These are phyloP conservation scores for Tulasnella sp. DNA, from an alignment of 768 basidiomycete genomes.

Conservation along the genomic window DNA sequence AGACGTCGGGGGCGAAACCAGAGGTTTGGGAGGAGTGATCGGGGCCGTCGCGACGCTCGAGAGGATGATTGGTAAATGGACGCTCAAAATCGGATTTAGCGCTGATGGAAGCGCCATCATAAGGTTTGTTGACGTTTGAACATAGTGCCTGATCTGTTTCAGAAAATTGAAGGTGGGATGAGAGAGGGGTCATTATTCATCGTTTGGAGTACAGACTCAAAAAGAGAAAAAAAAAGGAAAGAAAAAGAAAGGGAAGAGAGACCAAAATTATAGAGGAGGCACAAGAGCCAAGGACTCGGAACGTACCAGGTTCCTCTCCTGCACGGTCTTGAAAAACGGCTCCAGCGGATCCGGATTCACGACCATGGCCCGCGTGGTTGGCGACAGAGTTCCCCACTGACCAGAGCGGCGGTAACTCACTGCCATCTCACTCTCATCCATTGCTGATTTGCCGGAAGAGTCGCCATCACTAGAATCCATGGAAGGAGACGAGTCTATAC, in stretches of 20 bases:
- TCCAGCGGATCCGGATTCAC: constrained; percentile 29
- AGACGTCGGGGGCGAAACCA: constrained; percentile 14
- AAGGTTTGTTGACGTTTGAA: constrained; percentile 45
- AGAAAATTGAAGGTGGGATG: constrained; percentile 22
- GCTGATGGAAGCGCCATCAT: constrained; percentile 45
- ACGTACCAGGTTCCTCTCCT: constrained; percentile 31
- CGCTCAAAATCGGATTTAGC: constrained; percentile 45
- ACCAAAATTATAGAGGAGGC: not conserved
- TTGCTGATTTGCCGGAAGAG: not conserved
- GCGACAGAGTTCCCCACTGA: constrained; percentile 26
- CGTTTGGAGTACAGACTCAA: not conserved
- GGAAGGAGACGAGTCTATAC: not conserved
- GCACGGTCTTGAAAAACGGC: constrained; percentile 30
- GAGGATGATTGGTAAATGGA: constrained; percentile 44
- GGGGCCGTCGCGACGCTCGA: constrained; percentile 37
- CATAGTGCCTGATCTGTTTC: constrained; percentile 43
- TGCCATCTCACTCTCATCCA: not conserved
- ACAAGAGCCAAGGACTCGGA: constrained; percentile 17
- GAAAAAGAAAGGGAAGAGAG: not conserved
- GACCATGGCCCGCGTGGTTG: constrained; percentile 15
- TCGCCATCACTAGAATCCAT: not conserved
- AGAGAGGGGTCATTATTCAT: not conserved
- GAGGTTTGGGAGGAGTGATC: not conserved
- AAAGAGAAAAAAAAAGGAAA: not conserved
- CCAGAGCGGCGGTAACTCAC: constrained; percentile 19